Base-by-base conservation (phyloP, 345 rosid species). In the Gossypioides kirkii region DNA sequence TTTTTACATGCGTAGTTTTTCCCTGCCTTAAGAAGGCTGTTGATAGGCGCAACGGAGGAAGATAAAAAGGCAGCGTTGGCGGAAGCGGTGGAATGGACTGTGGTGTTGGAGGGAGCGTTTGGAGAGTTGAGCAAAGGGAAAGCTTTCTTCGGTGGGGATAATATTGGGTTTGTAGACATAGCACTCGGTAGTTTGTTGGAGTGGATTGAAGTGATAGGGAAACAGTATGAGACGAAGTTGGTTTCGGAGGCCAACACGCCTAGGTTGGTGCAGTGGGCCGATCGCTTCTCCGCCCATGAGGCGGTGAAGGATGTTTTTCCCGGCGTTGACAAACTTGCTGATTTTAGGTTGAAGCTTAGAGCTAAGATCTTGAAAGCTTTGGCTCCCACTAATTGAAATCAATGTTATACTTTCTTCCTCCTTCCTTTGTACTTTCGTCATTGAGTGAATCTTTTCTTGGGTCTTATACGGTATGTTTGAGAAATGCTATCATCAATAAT, bases 91-190 rank as follows among this genome's bases (percentile, higher is more conserved):
- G 87, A 82, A 77, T 87, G 88, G 8, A 3, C 89, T 22, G 47
- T 10, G 32, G 64, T 67, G 67, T 68, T 92, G 28, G 90, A 90
- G 79, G 89, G 82, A 6, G 90, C 81, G 0, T 87, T 74, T 63
- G 26, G 17, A 23, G 77, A 82, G 70, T 54, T 78, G 42, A 84
- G 93, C 86, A 32, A 32, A 32, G 38, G 38, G 38, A 32, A 32
- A 32, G 7, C 38, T 32, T 32, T 32, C 38, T 32, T 32, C 5
- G 38, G 80, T 87, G 71, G 97, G 93, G 26, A 81, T 90, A 18
- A 64, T 14, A 85, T 91, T 2, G 95, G 95, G 50, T 88, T 80
- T 20, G 61, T 88, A 32, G 95, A 91, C 80, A 87, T 91, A 56
- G 89, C 87, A 13, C 63, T 91, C 0, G 95, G 97, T 0, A 22